Conservation (phyloP, 192 early-diverging fungal genomes). For the Pilaira anomala region DNA sequence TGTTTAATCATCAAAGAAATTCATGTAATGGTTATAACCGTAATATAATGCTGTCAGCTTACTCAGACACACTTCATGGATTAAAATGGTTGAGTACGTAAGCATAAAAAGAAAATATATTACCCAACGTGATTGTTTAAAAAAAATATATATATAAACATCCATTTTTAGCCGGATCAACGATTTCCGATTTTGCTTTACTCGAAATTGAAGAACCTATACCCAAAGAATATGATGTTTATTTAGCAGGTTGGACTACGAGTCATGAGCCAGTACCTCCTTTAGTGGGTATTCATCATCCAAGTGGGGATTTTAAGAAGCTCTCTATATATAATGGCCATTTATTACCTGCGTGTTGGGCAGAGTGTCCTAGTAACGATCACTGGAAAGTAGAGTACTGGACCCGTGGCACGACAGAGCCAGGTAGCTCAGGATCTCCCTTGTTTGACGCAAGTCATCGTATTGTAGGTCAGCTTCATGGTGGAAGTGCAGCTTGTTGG, state of each 20-base stretch:
- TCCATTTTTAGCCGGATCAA: constrained; percentile 16
- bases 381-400: constrained; percentile 46
- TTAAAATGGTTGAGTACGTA: constrained; percentile 31
- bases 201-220: constrained; percentile 44
- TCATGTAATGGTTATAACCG: constrained; percentile 25
- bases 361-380: constrained; percentile 34
- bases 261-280: constrained; percentile 16
- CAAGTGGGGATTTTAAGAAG: constrained; percentile 45
- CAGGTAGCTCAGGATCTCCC: constrained; percentile 43
- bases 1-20: constrained; percentile 45
- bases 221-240: constrained; percentile 42
- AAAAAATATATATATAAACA: neutral
- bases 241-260: constrained; percentile 43
- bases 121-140: too few species aligned
- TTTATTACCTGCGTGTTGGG: constrained; percentile 36
- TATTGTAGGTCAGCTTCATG: constrained; percentile 47
- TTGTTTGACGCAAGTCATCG: constrained; percentile 42
- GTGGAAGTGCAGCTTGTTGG: constrained; percentile 41
- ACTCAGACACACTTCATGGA: constrained; percentile 41
- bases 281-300: constrained; percentile 45
- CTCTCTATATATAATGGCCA: constrained; percentile 43
- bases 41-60: constrained; percentile 11
- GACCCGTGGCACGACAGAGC: constrained; percentile 44
- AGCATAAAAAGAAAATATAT: neutral
- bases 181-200: constrained; percentile 36